Percentiles rank a stretch among this genome's conserved stretches.
Conservation (phyloP, 2,329 filamentous ascomycete genomes). For the Fulvia fulva region DNA sequence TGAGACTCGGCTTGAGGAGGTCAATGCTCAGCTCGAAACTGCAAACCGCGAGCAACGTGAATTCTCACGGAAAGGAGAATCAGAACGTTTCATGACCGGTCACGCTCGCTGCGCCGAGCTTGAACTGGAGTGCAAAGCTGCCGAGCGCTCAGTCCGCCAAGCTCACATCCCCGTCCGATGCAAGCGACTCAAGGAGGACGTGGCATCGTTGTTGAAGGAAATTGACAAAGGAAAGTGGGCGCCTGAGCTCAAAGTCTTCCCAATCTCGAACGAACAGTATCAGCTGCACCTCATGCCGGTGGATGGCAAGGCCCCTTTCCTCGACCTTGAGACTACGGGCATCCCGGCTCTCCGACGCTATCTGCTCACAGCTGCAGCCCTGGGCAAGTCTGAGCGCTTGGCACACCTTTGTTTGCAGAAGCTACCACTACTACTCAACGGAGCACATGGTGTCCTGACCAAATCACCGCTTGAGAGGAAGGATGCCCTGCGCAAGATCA, state of each 20-base stretch:
- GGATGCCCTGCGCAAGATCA: conserved; percentile 8
- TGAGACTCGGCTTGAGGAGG: neutral
- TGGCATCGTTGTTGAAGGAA: neutral
- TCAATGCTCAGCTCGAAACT: neutral
- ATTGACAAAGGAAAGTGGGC: conserved; percentile 10
- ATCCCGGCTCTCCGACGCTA: conserved; percentile 4
- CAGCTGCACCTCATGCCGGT: conserved; percentile 12
- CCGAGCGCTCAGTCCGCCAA: neutral
- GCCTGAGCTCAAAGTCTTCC: conserved; percentile 14
- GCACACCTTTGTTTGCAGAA: neutral
- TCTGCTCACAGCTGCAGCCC: conserved; percentile 1
- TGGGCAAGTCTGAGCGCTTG: conserved; percentile 13
- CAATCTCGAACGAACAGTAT: conserved; percentile 20
- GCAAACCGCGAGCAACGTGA: neutral
- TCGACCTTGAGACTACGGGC: conserved; percentile 4
- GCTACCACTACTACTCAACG: conserved; percentile 12
- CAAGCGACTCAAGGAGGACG: neutral
- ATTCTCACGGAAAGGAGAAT: neutral
- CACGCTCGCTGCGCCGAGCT: neutral
- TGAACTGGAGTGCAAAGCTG: neutral
- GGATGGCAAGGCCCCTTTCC: conserved; percentile 6
- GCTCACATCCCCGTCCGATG: conserved; percentile 5
- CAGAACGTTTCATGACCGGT: neutral
- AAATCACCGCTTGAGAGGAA: conserved; percentile 15
- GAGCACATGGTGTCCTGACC: conserved; percentile 12